A percentile compares a stretch with the other conserved stretches of the same genome.
These are phyloP conservation scores for Sistotremastrum niveocremeum DNA, from an alignment of 768 basidiomycete species.

Conservation along the genomic window DNA sequence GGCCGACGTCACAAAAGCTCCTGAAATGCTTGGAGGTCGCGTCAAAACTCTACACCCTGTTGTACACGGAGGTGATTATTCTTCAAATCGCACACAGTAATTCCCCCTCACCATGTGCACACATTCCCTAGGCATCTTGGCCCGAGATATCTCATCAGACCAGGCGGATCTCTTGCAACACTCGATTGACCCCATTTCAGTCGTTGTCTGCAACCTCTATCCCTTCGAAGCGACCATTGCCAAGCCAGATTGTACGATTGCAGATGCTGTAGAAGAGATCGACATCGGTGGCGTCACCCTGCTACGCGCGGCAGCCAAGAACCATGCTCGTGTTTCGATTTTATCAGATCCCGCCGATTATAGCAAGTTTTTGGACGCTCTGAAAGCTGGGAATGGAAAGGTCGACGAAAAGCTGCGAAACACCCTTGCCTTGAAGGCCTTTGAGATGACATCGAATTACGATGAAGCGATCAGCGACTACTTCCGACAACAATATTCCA, in stretches of 20 bases:
- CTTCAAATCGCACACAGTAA: constrained; percentile 2
- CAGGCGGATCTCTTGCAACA: constrained; percentile 73
- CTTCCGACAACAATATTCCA: constrained; percentile 92
- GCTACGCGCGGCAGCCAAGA: constrained; percentile 94
- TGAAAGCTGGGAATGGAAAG: constrained; percentile 59
- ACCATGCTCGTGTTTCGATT: constrained; percentile 85
- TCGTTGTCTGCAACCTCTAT: constrained; percentile 99
- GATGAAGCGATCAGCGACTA: constrained; percentile 94
- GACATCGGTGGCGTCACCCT: constrained; percentile 99
- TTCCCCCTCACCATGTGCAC: not conserved
- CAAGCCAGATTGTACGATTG: constrained; percentile 76
- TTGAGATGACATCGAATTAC: constrained; percentile 90
- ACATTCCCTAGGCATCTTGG: constrained; percentile 64
- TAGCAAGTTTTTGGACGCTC: constrained; percentile 61
- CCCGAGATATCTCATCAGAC: constrained; percentile 84
- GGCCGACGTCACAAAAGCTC: constrained; percentile 91
- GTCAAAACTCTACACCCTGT: constrained; percentile 98
- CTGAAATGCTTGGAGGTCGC: constrained; percentile 96
- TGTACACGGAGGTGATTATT: constrained; percentile 77
- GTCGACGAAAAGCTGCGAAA: constrained; percentile 59
- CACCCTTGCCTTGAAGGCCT: constrained; percentile 88
- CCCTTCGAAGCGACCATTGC: constrained; percentile 90
- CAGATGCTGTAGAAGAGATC: constrained; percentile 92
- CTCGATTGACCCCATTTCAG: constrained; percentile 80
- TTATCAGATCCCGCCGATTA: constrained; percentile 88